Percentiles rank a stretch among this genome's conserved stretches.
These are phyloP conservation scores for Dacryopinax spathularia DNA, from an alignment of 768 basidiomycete species.

Conservation along the genomic window DNA sequence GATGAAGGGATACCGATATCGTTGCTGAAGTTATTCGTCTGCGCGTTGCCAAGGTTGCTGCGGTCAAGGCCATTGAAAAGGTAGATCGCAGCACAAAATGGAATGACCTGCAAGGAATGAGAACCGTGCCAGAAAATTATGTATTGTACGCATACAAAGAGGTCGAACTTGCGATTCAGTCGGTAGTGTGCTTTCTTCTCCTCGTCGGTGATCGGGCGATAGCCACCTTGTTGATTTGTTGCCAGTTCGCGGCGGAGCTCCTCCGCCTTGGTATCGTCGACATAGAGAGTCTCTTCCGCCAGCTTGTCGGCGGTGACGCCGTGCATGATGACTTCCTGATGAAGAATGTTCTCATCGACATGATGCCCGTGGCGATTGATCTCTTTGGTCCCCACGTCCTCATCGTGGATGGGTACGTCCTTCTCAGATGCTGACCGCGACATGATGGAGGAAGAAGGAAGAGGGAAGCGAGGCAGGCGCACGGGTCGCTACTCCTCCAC, in stretches of 20 bases:
- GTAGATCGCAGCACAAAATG: slow-evolving; percentile 9
- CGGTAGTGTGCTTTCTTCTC: not conserved
- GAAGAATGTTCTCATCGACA: not conserved
- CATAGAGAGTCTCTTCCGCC: not conserved
- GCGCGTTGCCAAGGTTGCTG: slow-evolving; percentile 11
- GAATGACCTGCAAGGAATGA: not conserved
- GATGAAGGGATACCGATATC: slow-evolving; percentile 10
- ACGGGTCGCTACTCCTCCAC: not conserved
- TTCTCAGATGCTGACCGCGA: not conserved
- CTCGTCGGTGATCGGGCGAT: not conserved
- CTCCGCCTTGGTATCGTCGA: not conserved
- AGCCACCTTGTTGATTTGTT: not conserved
- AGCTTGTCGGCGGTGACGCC: not conserved
- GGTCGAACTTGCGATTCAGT: not conserved
- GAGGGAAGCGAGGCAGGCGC: not conserved
- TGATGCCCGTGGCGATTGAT: not conserved
- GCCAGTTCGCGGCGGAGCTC: not conserved
- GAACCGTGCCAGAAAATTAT: not conserved
- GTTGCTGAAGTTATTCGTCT: slow-evolving; percentile 10
- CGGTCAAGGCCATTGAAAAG: slow-evolving; percentile 12
- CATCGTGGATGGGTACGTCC: not conserved
- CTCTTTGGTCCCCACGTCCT: not conserved
- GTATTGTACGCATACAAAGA: not conserved
- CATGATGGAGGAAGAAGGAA: not conserved
- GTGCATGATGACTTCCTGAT: not conserved